A percentile compares a stretch with the other conserved stretches of the same genome.
phyloP scores from a whole-genome alignment of 2,329 filamentous ascomycete species.

The Fusarium continuum region DNA sequence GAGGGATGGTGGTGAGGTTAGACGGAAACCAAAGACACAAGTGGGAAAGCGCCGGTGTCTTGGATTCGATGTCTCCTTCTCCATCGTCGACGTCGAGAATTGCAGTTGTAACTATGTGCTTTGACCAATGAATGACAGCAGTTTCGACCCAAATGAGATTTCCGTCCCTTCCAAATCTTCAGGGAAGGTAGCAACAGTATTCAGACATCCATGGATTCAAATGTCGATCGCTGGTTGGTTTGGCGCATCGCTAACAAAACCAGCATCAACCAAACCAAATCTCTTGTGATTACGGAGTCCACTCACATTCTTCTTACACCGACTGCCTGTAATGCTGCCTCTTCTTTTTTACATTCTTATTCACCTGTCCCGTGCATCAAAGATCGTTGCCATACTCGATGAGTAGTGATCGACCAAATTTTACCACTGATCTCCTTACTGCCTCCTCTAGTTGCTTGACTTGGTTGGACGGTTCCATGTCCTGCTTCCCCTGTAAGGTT shows the following conservation, averaged over 20 bases:
- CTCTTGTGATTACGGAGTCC: no score
- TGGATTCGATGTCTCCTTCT: slow-evolving; percentile 20
- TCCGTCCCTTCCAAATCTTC: slow-evolving; percentile 7
- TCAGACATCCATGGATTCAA: background rate
- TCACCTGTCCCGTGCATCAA: slow-evolving; percentile 1
- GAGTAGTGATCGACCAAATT: slow-evolving; percentile 22
- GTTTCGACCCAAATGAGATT: background rate
- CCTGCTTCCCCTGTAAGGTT: slow-evolving; percentile 1
- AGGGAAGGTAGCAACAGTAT: slow-evolving; percentile 15
- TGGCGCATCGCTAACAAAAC: slow-evolving; percentile 3
- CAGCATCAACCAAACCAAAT: slow-evolving; percentile 1
- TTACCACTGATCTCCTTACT: slow-evolving; percentile 7
- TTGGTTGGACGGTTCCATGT: slow-evolving; percentile 19
- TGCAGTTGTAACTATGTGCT: background rate
- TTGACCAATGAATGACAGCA: slow-evolving; percentile 29
- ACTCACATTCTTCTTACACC: background rate
- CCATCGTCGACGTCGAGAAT: background rate
- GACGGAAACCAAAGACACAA: slow-evolving; percentile 25
- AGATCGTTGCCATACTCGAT: background rate
- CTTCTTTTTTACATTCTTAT: background rate
- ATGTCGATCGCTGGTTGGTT: slow-evolving; percentile 4
- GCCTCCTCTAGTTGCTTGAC: slow-evolving; percentile 24
- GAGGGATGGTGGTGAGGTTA: slow-evolving; percentile 18
- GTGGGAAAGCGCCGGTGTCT: slow-evolving; percentile 30
- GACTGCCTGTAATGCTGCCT: background rate